Evolutionary conservation across 352 stramenopile genomes (phyloP).

Genomic region (Phytophthora capsici): DNA sequence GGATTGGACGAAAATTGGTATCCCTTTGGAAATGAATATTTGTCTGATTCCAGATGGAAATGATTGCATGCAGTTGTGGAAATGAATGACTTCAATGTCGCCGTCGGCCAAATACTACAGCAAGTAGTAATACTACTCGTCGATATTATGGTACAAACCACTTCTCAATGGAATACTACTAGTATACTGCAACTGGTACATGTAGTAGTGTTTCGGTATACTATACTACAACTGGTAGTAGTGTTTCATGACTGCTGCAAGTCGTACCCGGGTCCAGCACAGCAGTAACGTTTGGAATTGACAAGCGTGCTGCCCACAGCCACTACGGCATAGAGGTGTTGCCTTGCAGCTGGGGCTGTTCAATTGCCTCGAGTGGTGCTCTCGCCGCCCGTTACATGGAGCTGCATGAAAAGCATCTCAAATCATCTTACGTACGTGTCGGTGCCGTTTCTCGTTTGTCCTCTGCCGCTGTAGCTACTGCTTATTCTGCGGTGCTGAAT

Average conservation of each 20-base stretch:
- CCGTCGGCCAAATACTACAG: neutral
- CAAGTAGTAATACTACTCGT: too few species aligned
- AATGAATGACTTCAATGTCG: constrained; percentile 3
- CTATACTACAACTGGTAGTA: too few species aligned
- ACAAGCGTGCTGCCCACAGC: too few species aligned
- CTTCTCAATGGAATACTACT: too few species aligned
- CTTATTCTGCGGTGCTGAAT: constrained; percentile 10
- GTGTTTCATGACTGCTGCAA: too few species aligned
- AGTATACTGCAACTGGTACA: too few species aligned
- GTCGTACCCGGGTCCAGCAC: too few species aligned
- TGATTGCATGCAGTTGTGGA: neutral
- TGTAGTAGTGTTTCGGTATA: too few species aligned
- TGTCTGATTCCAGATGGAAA: neutral
- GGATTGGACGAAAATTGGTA: neutral
- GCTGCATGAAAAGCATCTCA: constrained; percentile 9
- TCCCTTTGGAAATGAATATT: neutral
- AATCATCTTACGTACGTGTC: constrained; percentile 24
- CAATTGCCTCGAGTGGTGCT: neutral
- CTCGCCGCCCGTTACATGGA: constrained; percentile 5
- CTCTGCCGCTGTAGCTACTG: constrained; percentile 10
- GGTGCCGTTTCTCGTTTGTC: constrained; percentile 15
- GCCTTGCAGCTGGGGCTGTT: neutral
- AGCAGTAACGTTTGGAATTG: too few species aligned
- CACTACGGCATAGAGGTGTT: too few species aligned
- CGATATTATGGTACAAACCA: too few species aligned